Percentiles rank a stretch among this genome's conserved stretches.
Conservation (phyloP, 2,329 filamentous ascomycete species). For the Verticillium albo-atrum region DNA sequence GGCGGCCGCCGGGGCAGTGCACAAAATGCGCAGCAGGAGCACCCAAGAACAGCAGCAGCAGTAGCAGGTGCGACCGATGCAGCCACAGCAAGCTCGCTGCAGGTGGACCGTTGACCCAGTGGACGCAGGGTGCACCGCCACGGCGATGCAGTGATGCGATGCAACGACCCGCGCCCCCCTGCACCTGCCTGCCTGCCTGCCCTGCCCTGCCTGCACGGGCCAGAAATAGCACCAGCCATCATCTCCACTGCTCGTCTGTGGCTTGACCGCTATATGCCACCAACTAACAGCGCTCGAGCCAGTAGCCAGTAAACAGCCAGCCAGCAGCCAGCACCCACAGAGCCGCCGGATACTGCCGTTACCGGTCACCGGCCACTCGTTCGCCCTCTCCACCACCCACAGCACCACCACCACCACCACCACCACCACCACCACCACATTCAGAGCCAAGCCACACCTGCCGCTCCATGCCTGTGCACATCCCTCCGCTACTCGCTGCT, state of each 20-base stretch:
- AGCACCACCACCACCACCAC: neutral
- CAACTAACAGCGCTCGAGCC: neutral
- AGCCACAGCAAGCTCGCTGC: no score
- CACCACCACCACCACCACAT: neutral
- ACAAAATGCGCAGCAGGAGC: no score
- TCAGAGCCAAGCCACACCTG: neutral
- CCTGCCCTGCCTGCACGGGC: no score
- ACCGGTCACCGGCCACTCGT: neutral
- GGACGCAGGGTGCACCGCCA: neutral
- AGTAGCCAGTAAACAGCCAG: no score
- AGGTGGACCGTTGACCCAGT: no score
- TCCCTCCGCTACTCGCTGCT: neutral
- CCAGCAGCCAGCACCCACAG: neutral
- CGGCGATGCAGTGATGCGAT: neutral
- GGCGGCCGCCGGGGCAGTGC: no score
- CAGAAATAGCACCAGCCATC: neutral
- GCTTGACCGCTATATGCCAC: neutral
- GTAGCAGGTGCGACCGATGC: no score
- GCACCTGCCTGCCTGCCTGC: neutral
- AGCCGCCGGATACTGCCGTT: neutral
- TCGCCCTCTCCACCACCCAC: neutral
- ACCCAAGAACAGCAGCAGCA: no score
- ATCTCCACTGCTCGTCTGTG: neutral
- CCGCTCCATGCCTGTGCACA: neutral
- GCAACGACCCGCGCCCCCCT: neutral